Conservation (phyloP, 148 eudicot genomes). For the Gaultheria prostrata region DNA sequence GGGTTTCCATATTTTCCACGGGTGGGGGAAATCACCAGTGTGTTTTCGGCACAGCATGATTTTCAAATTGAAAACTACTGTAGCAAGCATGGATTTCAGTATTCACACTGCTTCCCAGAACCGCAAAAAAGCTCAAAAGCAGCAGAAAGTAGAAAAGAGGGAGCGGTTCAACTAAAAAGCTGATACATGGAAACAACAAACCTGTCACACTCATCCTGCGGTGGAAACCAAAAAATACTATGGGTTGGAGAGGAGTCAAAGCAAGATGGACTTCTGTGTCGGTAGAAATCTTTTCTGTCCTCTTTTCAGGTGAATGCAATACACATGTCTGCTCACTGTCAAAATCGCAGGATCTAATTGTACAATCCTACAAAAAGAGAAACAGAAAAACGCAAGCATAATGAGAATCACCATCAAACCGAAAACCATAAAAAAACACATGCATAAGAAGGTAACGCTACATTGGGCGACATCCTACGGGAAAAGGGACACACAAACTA, state of each 20-base stretch:
- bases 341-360: conserved; percentile 95
- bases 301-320: conserved; percentile 96
- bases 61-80: neutral
- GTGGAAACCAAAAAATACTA: conserved; percentile 96
- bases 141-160: neutral
- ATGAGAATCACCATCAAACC: neutral
- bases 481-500: neutral
- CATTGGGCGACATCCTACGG: neutral
- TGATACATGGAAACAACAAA: conserved; percentile 20
- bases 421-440: neutral
- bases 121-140: neutral
- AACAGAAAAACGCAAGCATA: neutral
- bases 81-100: neutral
- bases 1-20: neutral
- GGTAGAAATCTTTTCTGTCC: conserved; percentile 70
- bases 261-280: conserved; percentile 98
- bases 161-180: neutral
- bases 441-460: neutral
- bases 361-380: conserved; percentile 71
- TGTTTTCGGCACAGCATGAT: neutral
- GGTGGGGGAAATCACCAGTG: neutral
- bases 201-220: conserved; percentile 99
- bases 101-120: neutral
- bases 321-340: conserved; percentile 94
- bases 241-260: conserved; percentile 92